Percentiles rank a stretch among this genome's conserved stretches.
Evolutionary conservation across 2,329 filamentous ascomycete genomes (phyloP).

Genomic region (Penicillium sp.): DNA sequence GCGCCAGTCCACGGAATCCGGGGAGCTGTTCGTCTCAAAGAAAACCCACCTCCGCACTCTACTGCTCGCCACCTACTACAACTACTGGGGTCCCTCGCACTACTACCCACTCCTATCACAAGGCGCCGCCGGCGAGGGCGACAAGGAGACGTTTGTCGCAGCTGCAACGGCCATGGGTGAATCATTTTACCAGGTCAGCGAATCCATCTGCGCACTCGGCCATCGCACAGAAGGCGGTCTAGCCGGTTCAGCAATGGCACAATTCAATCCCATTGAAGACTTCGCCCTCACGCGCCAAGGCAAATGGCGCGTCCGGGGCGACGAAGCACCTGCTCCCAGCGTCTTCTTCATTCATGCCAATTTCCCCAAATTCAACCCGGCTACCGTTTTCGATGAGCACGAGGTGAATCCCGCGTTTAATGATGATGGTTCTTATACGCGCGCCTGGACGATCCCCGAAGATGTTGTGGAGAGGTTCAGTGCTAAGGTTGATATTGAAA

Average conservation of each 20-base stretch:
- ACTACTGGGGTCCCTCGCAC: conserved; percentile 49
- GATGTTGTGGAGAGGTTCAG: conserved; percentile 29
- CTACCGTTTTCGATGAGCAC: conserved; percentile 30
- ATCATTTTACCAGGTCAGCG: conserved; percentile 43
- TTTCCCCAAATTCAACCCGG: conserved; percentile 39
- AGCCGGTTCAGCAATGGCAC: conserved; percentile 39
- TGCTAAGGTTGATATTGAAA: conserved; percentile 31
- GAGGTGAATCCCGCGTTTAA: conserved; percentile 26
- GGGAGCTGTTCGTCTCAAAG: conserved; percentile 49
- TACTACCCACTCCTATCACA: conserved; percentile 46
- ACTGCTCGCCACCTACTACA: conserved; percentile 52
- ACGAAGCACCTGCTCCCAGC: conserved; percentile 26
- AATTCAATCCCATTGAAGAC: conserved; percentile 37
- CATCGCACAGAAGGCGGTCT: conserved; percentile 27
- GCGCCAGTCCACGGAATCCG: conserved; percentile 45
- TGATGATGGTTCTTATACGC: conserved; percentile 29
- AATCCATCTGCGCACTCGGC: conserved; percentile 33
- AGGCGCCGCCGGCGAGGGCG: conserved; percentile 44
- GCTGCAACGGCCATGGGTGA: conserved; percentile 40
- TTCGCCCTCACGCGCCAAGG: conserved; percentile 25
- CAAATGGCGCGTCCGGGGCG: conserved; percentile 26
- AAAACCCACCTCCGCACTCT: conserved; percentile 44
- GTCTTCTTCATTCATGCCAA: conserved; percentile 42
- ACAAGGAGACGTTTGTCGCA: conserved; percentile 49
- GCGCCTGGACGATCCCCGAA: conserved; percentile 32